A percentile compares a stretch with the other conserved stretches of the same genome.
Evolutionary conservation across 805 yeast species (phyloP).

Genomic region (Alloascoidea hylecoeti): DNA sequence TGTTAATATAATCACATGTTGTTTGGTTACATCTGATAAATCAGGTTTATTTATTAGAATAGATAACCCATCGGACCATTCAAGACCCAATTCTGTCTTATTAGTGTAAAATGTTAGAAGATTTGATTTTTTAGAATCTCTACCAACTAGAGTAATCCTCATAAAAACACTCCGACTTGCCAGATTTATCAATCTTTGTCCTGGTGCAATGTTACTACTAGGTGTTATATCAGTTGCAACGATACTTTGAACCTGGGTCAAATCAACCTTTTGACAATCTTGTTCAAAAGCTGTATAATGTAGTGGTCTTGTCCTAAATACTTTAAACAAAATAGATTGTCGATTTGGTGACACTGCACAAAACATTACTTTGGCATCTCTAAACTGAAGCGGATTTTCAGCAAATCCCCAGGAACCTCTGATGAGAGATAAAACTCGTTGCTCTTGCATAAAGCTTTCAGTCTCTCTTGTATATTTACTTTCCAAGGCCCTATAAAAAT

Average conservation of each 20-base stretch:
- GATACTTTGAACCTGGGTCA: conserved; percentile 26
- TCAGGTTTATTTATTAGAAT: conserved; percentile 25
- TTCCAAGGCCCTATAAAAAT: conserved; percentile 27
- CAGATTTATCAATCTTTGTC: conserved; percentile 35
- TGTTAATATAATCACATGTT: conserved; percentile 28
- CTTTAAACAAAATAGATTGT: conserved; percentile 43
- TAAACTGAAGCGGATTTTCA: conserved; percentile 27
- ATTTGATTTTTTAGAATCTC: conserved; percentile 19
- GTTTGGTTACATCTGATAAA: conserved; percentile 27
- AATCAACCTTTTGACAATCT: conserved; percentile 11
- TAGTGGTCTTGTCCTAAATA: conserved; percentile 31
- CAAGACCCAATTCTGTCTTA: conserved; percentile 48
- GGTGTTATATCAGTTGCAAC: conserved; percentile 29
- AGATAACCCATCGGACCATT: conserved; percentile 72
- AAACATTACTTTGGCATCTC: conserved; percentile 30
- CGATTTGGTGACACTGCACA: conserved; percentile 56
- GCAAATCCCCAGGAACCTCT: conserved; percentile 75
- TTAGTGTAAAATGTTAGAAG: conserved; percentile 55
- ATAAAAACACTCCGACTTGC: conserved; percentile 43
- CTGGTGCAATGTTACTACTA: conserved; percentile 14
- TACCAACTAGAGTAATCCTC: conserved; percentile 34
- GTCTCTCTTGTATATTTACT: conserved; percentile 39
- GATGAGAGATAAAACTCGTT: conserved; percentile 54
- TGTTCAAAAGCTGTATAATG: conserved; percentile 36
- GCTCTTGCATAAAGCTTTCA: conserved; percentile 58